A percentile compares a stretch with the other conserved stretches of the same genome.
phyloP scores from a whole-genome alignment of 2,329 filamentous ascomycete genomes.

The Ciborinia camelliae region DNA sequence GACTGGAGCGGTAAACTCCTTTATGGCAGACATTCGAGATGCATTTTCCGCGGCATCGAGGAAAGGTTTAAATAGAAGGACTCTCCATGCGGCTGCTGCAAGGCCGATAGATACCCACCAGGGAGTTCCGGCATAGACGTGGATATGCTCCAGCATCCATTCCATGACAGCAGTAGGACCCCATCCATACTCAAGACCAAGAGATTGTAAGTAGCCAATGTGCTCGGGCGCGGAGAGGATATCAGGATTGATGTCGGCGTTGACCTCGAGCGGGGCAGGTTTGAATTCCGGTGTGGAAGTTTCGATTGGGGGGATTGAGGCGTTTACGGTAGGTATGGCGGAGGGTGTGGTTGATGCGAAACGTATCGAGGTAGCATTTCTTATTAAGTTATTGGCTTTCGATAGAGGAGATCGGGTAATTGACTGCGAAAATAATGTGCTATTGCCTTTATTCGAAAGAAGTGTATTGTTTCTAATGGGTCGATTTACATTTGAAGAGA shows the following conservation, averaged over 20 bases:
- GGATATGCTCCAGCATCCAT: slow-evolving; percentile 75
- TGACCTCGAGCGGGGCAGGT: slow-evolving; percentile 27
- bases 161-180: slow-evolving; percentile 73
- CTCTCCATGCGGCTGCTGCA: slow-evolving; percentile 62
- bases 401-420: slow-evolving; percentile 24
- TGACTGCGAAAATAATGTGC: slow-evolving; percentile 23
- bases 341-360: slow-evolving; percentile 34
- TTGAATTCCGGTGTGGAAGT: slow-evolving; percentile 19
- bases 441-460: slow-evolving; percentile 25
- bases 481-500: slow-evolving; percentile 35
- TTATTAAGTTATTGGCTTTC: slow-evolving; percentile 26
- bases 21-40: slow-evolving; percentile 60
- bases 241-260: slow-evolving; percentile 26
- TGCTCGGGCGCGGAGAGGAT: slow-evolving; percentile 47
- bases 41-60: slow-evolving; percentile 58
- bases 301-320: slow-evolving; percentile 16
- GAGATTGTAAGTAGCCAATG: slow-evolving; percentile 75
- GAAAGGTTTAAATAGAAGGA: slow-evolving; percentile 62
- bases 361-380: slow-evolving; percentile 30
- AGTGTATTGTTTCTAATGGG: slow-evolving; percentile 30
- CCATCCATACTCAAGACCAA: slow-evolving; percentile 86
- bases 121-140: slow-evolving; percentile 69
- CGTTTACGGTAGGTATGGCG: slow-evolving; percentile 10
- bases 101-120: slow-evolving; percentile 77
- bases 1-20: slow-evolving; percentile 54